Evolutionary conservation across 1,284 basidiomycete species (phyloP), one percentile per base, ranked within the genome.

Genomic region (Apiotrichum akiyoshidainum): DNA sequence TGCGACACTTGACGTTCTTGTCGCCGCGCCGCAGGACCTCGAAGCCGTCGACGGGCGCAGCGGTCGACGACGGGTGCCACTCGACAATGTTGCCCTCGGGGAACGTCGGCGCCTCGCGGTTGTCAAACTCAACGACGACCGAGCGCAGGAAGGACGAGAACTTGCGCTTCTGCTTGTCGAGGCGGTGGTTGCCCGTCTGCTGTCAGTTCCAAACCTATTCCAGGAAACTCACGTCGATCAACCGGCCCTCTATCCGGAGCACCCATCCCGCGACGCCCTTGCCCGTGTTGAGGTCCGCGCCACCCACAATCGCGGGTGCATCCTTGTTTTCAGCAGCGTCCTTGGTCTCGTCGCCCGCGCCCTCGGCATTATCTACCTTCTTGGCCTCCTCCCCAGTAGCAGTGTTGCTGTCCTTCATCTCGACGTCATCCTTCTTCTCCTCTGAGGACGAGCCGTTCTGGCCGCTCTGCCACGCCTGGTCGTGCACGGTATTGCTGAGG

Each of bases 241-340:
- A 73, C 53, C 93, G 83, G 0, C 94, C 94, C 68, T 97, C 93
- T 57, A 97, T 84, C 71, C 86, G 88, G 58, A 97, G 80, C 42
- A 87, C 85, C 92, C 92, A 98, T 0, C 91, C 89, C 1, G 94
- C 90, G 19, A 95, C 87, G 2, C 89, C 88, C 66, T 89, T 86
- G 11, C 90, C 84, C 1, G 81, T 82, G 61, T 83, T 80, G 37
- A 83, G 79, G 70, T 86, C 84, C 19, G 71, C 66, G 0, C 51
- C 59, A 10, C 49, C 21, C 2, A 52, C 46, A 2, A 17, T 33
- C 7, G 19, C 42, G 10, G 42, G 35, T 17, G 42, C 47, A 14
- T 11, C 53, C 49, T 55, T 40, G 19, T 10, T 37, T 21, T 40
- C 41, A 34, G 33, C 48, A 6, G 22, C 44, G 40, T 39, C 57